These are phyloP conservation scores for Sugiyamaella mastotermitis DNA, from an alignment of 805 yeast species.

Conservation along the genomic window DNA sequence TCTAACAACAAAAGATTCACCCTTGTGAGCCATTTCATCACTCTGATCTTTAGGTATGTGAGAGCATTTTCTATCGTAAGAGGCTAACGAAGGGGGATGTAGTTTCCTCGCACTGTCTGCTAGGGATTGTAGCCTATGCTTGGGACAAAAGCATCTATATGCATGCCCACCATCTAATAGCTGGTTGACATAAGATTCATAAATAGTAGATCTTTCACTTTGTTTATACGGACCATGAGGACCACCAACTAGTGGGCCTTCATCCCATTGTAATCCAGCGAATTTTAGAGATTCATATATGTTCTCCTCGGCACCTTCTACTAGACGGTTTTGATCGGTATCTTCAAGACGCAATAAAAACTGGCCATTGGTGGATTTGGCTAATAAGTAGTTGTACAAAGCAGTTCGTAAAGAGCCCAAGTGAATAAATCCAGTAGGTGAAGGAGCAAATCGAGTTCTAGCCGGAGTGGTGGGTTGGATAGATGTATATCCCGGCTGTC, in stretches of 20 bases:
- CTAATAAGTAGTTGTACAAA: constrained; percentile 76
- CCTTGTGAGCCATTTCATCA: constrained; percentile 26
- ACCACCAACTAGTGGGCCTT: constrained; percentile 64
- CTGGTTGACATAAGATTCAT: constrained; percentile 49
- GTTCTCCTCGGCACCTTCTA: constrained; percentile 75
- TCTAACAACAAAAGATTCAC: constrained; percentile 51
- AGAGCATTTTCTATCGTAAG: constrained; percentile 81
- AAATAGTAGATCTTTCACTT: constrained; percentile 67
- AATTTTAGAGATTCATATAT: constrained; percentile 70
- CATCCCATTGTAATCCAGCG: constrained; percentile 75
- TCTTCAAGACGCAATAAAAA: constrained; percentile 85
- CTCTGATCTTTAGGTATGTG: constrained; percentile 40
- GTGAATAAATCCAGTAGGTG: constrained; percentile 95
- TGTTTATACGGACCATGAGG: constrained; percentile 78
- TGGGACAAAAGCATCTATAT: constrained; percentile 81
- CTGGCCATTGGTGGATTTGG: constrained; percentile 71
- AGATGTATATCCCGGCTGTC: too few relatives aligned
- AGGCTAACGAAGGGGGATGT: constrained; percentile 84
- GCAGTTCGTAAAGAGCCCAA: constrained; percentile 93
- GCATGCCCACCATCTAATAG: constrained; percentile 65
- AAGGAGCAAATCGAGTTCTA: constrained; percentile 92
- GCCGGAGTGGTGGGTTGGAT: constrained; percentile 46
- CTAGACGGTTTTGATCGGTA: constrained; percentile 78
- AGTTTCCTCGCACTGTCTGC: constrained; percentile 67
- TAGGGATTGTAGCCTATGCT: constrained; percentile 62